phyloP scores from a whole-genome alignment of 768 basidiomycete species.

The Coprinellus aureogranulatus region DNA sequence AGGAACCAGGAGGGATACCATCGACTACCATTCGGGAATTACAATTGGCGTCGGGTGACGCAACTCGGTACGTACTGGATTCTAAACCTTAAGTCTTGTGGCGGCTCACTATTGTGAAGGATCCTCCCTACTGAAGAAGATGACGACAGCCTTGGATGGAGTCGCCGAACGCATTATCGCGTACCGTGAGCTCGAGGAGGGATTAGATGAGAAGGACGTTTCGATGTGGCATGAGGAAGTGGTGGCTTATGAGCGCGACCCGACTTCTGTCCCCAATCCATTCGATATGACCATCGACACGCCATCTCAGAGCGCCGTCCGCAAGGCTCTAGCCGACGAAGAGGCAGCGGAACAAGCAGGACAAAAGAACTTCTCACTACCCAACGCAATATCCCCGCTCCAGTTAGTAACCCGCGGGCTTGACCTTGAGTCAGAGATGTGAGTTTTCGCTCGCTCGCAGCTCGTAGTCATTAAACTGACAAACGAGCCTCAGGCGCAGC shows the following conservation, averaged over 20 bases:
- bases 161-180: not conserved
- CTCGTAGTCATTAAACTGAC: not conserved
- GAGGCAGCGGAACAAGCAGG: conserved; percentile 15
- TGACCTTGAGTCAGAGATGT: conserved; percentile 34
- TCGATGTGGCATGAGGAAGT: not conserved
- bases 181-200: not conserved
- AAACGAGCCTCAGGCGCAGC: not conserved
- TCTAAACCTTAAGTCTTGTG: no score
- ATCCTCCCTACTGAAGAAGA: not conserved
- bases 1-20: conserved; percentile 21
- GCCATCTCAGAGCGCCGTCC: conserved; percentile 16
- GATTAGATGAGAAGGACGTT: not conserved
- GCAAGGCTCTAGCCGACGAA: conserved; percentile 20
- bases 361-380: conserved; percentile 3
- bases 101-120: no score
- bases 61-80: conserved; percentile 12
- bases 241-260: conserved; percentile 1
- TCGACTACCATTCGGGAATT: conserved; percentile 28
- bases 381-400: conserved; percentile 18
- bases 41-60: conserved; percentile 28
- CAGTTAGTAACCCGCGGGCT: conserved; percentile 26
- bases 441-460: not conserved
- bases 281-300: conserved; percentile 2
- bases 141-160: not conserved
- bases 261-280: not conserved